Base-by-base conservation (phyloP, 176 grass and related monocot species). In the Rhynchospora breviuscula region DNA sequence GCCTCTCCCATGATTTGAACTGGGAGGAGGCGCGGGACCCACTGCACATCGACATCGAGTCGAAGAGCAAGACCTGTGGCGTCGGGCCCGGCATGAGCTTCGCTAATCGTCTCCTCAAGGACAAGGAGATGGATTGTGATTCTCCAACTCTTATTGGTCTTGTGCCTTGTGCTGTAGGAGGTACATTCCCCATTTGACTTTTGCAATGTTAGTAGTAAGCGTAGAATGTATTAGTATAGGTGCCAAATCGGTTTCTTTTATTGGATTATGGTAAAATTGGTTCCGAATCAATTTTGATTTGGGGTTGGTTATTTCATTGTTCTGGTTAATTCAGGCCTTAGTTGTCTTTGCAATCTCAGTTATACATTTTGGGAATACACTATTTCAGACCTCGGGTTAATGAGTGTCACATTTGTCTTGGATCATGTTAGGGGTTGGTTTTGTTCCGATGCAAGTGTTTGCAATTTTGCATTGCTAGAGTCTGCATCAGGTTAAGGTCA, bases 81-180 rank as follows among this genome's bases (percentile, higher is more conserved):
- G 67, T 98, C 6, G 90, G 95, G 14, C 95, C 95, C 10, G 90
- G 95, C 22, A 98, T 94, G 95, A 53, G 78, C 73, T 98, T 98
- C 84, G 87, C 89, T 13, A 93, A 87, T 83, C 66, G 56, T 60
- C 48, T 93, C 18, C 84, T 92, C 60, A 59, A 92, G 23, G 22
- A 14, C 60, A 59, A 92, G 23, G 22, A 14, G 23, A 89, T 86
- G 12, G 43, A 67, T 46, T 17, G 10, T 51, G 4, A 40, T 1
- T 79, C 46, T 52, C 64, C 19, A 19, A 66, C 46, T 21, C 40
- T 92, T 61, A 31, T 98, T 67, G 92, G 87, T 0, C 86, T 98
- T 63, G 89, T 98, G 18, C 95, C 95, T 8, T 98, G 92, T 78
- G 95, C 92, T 81, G 13, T 93, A 14, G 95, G 95, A 19, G 92